Percentiles rank a stretch among this genome's conserved stretches.
Evolutionary conservation across 2,329 filamentous ascomycete genomes (phyloP).

Genomic region (Aspergillus texensis): DNA sequence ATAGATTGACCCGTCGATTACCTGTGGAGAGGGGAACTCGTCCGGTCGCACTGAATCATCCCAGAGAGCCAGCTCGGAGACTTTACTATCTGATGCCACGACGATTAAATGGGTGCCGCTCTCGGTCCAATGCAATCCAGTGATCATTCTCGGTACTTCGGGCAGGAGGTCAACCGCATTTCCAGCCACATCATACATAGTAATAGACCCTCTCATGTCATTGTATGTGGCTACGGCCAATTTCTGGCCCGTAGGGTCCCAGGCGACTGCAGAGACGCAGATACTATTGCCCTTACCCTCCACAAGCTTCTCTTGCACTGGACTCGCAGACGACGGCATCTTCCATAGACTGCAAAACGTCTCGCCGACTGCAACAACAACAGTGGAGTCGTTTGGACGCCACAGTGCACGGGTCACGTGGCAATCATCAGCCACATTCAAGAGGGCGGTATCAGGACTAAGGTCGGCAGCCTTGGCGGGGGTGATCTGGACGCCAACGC

Average conservation of each 20-base stretch:
- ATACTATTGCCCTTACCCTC: constrained; percentile 35
- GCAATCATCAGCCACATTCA: constrained; percentile 39
- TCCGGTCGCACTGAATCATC: constrained; percentile 42
- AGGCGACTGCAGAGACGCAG: constrained; percentile 49
- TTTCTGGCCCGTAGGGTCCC: constrained; percentile 48
- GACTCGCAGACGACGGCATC: constrained; percentile 32
- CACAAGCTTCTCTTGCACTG: constrained; percentile 40
- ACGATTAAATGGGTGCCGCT: constrained; percentile 44
- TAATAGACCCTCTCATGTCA: constrained; percentile 46
- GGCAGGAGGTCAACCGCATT: constrained; percentile 49
- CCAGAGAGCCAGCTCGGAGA: constrained; percentile 49
- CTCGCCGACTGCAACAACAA: constrained; percentile 47
- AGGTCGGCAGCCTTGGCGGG: constrained; percentile 53
- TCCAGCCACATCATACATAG: constrained; percentile 48
- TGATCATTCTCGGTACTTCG: constrained; percentile 48
- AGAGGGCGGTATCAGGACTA: constrained; percentile 45
- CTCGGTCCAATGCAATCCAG: constrained; percentile 45
- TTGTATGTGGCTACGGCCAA: constrained; percentile 51
- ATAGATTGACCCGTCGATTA: constrained; percentile 42
- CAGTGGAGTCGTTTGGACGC: constrained; percentile 48
- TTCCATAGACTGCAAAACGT: constrained; percentile 51
- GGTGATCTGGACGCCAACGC: constrained; percentile 51
- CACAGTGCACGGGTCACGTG: constrained; percentile 48
- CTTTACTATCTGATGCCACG: constrained; percentile 45
- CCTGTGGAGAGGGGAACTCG: constrained; percentile 38